Conservation (phyloP, 139 green algal species). For the Tetradesmus obliquus region DNA sequence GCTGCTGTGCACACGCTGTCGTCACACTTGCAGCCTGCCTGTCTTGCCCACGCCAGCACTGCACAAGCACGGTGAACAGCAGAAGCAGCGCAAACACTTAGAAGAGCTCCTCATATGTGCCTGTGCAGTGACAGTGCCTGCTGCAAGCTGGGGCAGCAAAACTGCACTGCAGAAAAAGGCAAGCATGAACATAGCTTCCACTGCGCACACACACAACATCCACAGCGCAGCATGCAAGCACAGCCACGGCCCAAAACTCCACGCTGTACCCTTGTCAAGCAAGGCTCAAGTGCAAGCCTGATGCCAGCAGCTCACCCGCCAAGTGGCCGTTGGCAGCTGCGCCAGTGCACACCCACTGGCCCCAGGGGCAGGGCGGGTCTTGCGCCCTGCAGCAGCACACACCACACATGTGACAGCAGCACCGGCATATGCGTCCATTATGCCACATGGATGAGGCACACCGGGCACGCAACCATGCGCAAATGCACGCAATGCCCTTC, state of each 20-base stretch:
- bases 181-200: not conserved
- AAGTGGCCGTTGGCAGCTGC: not conserved
- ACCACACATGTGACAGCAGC: not conserved
- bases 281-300: too few relatives aligned
- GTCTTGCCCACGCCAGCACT: not conserved
- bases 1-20: not conserved
- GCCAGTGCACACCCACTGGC: not conserved
- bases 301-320: not conserved
- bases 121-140: not conserved
- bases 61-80: not conserved
- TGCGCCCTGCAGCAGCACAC: not conserved
- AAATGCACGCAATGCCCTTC: not conserved
- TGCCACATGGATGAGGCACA: too few relatives aligned
- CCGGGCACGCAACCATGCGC: not conserved
- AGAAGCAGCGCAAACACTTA: not conserved
- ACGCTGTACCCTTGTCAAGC: too few relatives aligned
- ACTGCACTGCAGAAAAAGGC: not conserved
- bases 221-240: too few relatives aligned
- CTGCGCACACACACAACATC: not conserved
- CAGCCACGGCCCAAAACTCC: too few relatives aligned
- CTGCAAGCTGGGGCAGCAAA: not conserved
- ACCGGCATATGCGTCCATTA: not conserved
- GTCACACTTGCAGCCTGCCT: not conserved
- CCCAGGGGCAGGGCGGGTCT: not conserved
- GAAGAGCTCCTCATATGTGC: too few relatives aligned